A percentile compares a stretch with the other conserved stretches of the same genome.
phyloP scores from a whole-genome alignment of 2,329 filamentous ascomycete genomes.

The Aureobasidium sp. region DNA sequence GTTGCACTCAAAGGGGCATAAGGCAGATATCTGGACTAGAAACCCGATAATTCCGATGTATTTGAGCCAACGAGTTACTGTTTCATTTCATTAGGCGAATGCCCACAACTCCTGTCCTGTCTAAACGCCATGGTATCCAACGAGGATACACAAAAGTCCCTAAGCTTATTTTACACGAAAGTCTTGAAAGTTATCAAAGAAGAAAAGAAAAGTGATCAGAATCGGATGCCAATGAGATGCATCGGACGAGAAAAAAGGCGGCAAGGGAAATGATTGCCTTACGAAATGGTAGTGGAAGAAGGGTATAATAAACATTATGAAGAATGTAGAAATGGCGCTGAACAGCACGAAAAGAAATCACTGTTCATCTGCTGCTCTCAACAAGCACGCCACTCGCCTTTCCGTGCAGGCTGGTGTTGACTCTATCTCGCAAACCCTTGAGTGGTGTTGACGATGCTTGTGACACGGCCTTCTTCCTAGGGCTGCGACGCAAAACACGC shows the following conservation, averaged over 20 bases:
- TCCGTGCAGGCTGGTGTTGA: conserved; percentile 36
- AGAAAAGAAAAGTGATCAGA: neutral
- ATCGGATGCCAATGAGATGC: neutral
- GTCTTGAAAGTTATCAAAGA: neutral
- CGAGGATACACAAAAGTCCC: neutral
- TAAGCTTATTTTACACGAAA: neutral
- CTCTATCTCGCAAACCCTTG: conserved; percentile 17
- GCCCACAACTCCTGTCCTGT: neutral
- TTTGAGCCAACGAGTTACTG: neutral
- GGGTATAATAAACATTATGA: conserved; percentile 10
- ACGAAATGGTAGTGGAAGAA: neutral
- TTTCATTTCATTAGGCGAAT: neutral
- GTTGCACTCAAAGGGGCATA: neutral
- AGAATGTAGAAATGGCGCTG: neutral
- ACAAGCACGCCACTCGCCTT: conserved; percentile 39
- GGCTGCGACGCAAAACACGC: conserved; percentile 31
- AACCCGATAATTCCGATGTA: neutral
- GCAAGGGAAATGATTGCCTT: neutral
- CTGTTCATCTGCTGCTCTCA: conserved; percentile 33
- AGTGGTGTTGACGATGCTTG: conserved; percentile 26
- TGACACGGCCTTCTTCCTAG: conserved; percentile 36
- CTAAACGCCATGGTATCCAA: neutral
- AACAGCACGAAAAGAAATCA: neutral
- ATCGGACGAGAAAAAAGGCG: neutral
- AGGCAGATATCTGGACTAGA: neutral